Percentiles rank a stretch among this genome's conserved stretches.
Evolutionary conservation across 2,329 filamentous ascomycete genomes (phyloP).

Genomic region (Talaromyces sp.): DNA sequence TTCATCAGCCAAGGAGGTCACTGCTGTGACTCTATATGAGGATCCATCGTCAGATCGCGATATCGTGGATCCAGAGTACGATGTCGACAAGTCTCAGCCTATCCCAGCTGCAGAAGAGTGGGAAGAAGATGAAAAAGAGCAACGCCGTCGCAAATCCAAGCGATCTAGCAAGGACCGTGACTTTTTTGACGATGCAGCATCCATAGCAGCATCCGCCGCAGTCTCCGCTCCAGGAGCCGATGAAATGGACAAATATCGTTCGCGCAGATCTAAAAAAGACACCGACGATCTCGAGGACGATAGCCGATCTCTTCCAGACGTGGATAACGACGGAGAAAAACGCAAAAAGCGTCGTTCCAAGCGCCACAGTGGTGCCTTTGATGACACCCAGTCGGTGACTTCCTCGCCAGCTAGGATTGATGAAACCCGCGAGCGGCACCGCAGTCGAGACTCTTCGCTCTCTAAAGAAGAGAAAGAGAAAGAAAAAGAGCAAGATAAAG

Average conservation of each 20-base stretch:
- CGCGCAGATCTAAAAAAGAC: slow-evolving; percentile 13
- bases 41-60: neutral
- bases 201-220: slow-evolving; percentile 6
- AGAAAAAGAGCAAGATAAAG: slow-evolving; percentile 24
- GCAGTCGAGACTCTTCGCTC: slow-evolving; percentile 20
- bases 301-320: slow-evolving; percentile 17
- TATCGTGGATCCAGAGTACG: neutral
- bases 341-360: slow-evolving; percentile 22
- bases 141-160: slow-evolving; percentile 6
- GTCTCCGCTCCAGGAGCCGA: slow-evolving; percentile 8
- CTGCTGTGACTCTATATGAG: neutral
- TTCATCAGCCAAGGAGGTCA: neutral
- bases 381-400: slow-evolving; percentile 32
- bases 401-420: slow-evolving; percentile 28
- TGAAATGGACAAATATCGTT: slow-evolving; percentile 16
- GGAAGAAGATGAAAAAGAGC: slow-evolving; percentile 7
- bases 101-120: neutral
- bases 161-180: slow-evolving; percentile 1
- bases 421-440: slow-evolving; percentile 26
- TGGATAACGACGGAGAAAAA: slow-evolving; percentile 18
- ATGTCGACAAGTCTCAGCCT: neutral
- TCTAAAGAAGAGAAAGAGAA: slow-evolving; percentile 23
- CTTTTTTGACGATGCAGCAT: slow-evolving; percentile 4
- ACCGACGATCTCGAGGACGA: slow-evolving; percentile 14
- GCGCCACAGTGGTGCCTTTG: slow-evolving; percentile 23